Evolutionary conservation across 2,329 filamentous ascomycete genomes (phyloP), one percentile per base, ranked within the genome.

Genomic region (Aspergillus texensis): DNA sequence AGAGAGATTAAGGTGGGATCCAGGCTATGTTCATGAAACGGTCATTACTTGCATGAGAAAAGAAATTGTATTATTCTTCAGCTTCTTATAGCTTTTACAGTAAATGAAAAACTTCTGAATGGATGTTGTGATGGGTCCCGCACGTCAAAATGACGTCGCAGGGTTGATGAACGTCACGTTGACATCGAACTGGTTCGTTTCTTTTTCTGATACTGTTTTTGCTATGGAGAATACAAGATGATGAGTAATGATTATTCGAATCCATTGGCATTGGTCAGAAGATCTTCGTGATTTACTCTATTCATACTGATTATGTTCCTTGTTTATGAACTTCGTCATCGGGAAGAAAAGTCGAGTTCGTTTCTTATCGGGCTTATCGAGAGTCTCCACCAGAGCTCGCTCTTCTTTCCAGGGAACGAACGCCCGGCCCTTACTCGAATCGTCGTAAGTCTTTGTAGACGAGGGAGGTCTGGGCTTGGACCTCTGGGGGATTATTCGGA

Each of bases 81-180:
- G 39, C 16, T 41, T 41, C 19, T 41, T n/a, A 41, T 41, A n/a
- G 6, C 16, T n/a, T 41, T 41, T 16, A 8, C 19, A n/a, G 39
- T 41, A n/a, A n/a, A n/a, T 41, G 39, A n/a, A n/a, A 41, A 41
- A n/a, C 8, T n/a, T 41, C 39, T 41, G 39, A 41, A 41, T n/a
- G 39, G 39, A 41, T n/a, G 39, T 19, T 26, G 34, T 30, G 24
- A 32, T 30, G 28, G 24, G 9, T 53, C 50, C 32, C 16, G 24
- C 46, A 63, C 61, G 61, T 63, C 50, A 64, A 55, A 24, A 48
- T 64, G 62, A 65, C 63, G 56, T 53, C 30, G 57, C 8, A 34
- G 14, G 45, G 21, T 28, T 12, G 21, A 16, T 8, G 60, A 53
- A 60, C 62, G 62, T 65, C 62, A 65, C 62, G 21, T 46, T 62